Evolutionary conservation across 306 rosid genomes (phyloP).

Genomic region (Vicia faba): DNA sequence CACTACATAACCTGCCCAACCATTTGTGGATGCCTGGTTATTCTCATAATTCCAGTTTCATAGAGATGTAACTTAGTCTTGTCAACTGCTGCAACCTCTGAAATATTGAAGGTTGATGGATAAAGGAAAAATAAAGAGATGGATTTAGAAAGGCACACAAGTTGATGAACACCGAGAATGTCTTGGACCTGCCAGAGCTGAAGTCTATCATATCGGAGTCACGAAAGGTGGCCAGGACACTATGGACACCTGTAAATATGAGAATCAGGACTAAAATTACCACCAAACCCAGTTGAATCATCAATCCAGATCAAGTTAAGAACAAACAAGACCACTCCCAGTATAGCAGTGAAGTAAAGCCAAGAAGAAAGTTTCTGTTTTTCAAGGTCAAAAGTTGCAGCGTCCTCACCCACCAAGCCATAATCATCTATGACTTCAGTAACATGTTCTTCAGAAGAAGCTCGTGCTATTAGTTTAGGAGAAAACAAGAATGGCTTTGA

Average conservation of each 20-base stretch:
- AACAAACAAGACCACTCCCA: too few relatives aligned
- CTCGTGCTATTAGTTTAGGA: slow-evolving; percentile 32
- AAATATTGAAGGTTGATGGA: slow-evolving; percentile 90
- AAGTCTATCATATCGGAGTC: slow-evolving; percentile 76
- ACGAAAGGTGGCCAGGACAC: slow-evolving; percentile 89
- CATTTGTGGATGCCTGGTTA: too few relatives aligned
- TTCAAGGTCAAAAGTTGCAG: slow-evolving; percentile 61
- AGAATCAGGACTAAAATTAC: slow-evolving; percentile 68
- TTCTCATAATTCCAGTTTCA: too few relatives aligned
- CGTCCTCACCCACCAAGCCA: slow-evolving; percentile 64
- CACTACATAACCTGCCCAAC: too few relatives aligned
- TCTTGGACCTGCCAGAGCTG: slow-evolving; percentile 88
- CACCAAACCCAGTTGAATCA: slow-evolving; percentile 71
- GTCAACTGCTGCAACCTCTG: slow-evolving; percentile 97
- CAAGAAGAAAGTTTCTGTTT: too few relatives aligned
- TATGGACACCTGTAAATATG: slow-evolving; percentile 75
- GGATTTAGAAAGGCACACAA: slow-evolving; percentile 80
- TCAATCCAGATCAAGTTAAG: slow-evolving; percentile 74
- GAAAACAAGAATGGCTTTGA: slow-evolving; percentile 12
- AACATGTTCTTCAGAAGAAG: slow-evolving; percentile 16
- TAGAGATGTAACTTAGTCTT: slow-evolving; percentile 95
- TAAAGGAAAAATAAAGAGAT: slow-evolving; percentile 80
- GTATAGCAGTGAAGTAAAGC: too few relatives aligned
- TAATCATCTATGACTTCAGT: slow-evolving; percentile 32
- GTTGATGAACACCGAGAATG: slow-evolving; percentile 68